phyloP scores from a whole-genome alignment of 1,139 yeast species.

The Blastobotrys petasosporus region DNA sequence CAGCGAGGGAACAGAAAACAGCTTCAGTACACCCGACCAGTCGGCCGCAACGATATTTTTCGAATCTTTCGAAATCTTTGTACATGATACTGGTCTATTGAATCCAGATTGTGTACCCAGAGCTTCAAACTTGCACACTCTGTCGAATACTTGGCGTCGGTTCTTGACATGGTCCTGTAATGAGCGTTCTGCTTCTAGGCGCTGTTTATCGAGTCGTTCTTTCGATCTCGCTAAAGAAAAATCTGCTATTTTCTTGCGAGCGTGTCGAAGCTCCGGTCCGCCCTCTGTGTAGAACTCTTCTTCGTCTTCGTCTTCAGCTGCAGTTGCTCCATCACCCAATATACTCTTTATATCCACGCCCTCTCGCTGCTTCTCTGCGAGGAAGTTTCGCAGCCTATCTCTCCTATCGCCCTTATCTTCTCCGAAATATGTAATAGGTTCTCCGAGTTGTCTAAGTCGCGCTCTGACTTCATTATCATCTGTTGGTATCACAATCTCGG shows the following conservation, averaged over 20 bases:
- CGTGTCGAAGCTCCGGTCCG: conserved; percentile 45
- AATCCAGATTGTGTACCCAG: conserved; percentile 67
- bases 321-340: conserved; percentile 25
- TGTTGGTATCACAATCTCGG: conserved; percentile 47
- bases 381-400: conserved; percentile 45
- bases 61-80: conserved; percentile 42
- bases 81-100: conserved; percentile 61
- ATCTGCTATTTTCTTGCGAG: conserved; percentile 48
- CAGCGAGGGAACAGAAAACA: conserved; percentile 42
- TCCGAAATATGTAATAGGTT: conserved; percentile 54
- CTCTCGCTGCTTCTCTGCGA: conserved; percentile 26
- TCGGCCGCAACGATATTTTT: conserved; percentile 58
- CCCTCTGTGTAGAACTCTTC: conserved; percentile 89
- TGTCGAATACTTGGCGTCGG: conserved; percentile 43
- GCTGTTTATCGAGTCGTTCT: conserved; percentile 38
- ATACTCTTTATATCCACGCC: conserved; percentile 12
- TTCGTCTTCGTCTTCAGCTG: conserved; percentile 47
- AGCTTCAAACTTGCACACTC: conserved; percentile 41
- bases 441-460: conserved; percentile 45
- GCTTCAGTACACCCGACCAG: conserved; percentile 72
- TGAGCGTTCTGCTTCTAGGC: conserved; percentile 20
- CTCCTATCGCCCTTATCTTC: conserved; percentile 62
- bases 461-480: conserved; percentile 54
- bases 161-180: conserved; percentile 35
- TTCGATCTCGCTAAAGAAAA: conserved; percentile 46